A percentile compares a stretch with the other conserved stretches of the same genome.
Conservation (phyloP, 495 filamentous ascomycete genomes). For the Penicillium canariense region DNA sequence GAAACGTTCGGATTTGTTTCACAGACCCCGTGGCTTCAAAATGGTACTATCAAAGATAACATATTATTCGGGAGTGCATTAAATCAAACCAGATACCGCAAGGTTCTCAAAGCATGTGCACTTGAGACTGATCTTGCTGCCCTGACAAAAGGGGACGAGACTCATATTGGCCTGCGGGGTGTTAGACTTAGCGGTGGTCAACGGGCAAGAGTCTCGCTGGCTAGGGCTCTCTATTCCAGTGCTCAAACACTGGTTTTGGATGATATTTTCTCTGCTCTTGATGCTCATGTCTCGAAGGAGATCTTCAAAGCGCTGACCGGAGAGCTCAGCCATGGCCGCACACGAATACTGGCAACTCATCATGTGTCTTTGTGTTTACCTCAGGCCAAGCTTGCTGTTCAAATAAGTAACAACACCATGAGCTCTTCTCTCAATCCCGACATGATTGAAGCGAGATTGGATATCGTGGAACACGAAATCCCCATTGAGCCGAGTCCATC, state of each 20-base stretch:
- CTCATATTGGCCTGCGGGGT: background rate
- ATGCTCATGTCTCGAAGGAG: background rate
- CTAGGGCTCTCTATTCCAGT: background rate
- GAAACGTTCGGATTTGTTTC: background rate
- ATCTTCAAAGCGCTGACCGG: no score
- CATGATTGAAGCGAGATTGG: no score
- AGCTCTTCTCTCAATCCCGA: no score
- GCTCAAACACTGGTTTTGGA: background rate
- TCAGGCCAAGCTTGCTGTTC: no score
- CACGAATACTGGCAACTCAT: no score
- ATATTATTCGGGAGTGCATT: background rate
- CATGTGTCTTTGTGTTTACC: no score
- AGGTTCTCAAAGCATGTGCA: background rate
- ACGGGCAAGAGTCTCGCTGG: background rate
- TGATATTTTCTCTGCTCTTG: background rate
- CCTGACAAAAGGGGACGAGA: background rate
- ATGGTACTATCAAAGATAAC: background rate
- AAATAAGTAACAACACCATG: no score
- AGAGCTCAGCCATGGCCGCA: no score
- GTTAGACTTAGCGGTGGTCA: background rate
- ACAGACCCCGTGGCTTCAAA: background rate
- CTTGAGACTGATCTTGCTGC: background rate
- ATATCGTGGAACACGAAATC: no score
- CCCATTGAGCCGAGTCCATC: no score
- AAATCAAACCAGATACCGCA: background rate